Evolutionary conservation across 208 protist species (phyloP), one percentile per base, ranked within the genome.

Genomic region (Sergeia podlipaevii): DNA sequence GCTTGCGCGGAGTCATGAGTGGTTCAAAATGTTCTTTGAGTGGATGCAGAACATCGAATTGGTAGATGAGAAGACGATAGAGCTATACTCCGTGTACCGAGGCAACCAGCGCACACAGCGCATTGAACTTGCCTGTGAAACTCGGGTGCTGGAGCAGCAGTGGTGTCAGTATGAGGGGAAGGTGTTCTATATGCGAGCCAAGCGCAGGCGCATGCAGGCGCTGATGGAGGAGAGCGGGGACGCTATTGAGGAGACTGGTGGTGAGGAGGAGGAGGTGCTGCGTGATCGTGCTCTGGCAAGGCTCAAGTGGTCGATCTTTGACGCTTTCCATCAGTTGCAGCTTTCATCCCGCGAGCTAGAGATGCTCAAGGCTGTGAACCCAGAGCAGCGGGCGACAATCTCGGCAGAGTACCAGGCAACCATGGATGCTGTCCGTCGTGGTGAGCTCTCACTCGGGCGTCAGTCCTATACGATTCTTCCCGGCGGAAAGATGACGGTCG

Each of bases 381-480:
- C 74, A 6, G 65, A 80, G 13, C 76, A 83, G 55, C 83, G 88
- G 8, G 60, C 66, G 4, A 48, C 58, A 13, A 84, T 89, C 63
- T 75, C 84, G 6, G 44, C 26, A 21, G 50, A 65, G 28, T 90
- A 95, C 53, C 84, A 95, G 59, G 45, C 63, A 18, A 87, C 73
- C 5, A 45, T 95, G 33, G 83, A 92, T 33, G 77, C 79, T 36
- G 82, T 89, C 37, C 70, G 73, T 11, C 67, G 80, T 0, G 81
- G 82, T 3, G 86, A 93, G 60, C 54, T 75, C 15, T 86, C 73
- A 8, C 77, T 85, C 10, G 69, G 71, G 23, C 80, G 80, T 13
- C 70, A 88, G 38, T 91, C 88, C 10, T 95, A 95, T 72, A 95
- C 88, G 13, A 89, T 95, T 51, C 67, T 95, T 4, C 83, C 88